Base-by-base conservation (phyloP, 345 rosid genomes). In the Arabidopsis suecica region DNA sequence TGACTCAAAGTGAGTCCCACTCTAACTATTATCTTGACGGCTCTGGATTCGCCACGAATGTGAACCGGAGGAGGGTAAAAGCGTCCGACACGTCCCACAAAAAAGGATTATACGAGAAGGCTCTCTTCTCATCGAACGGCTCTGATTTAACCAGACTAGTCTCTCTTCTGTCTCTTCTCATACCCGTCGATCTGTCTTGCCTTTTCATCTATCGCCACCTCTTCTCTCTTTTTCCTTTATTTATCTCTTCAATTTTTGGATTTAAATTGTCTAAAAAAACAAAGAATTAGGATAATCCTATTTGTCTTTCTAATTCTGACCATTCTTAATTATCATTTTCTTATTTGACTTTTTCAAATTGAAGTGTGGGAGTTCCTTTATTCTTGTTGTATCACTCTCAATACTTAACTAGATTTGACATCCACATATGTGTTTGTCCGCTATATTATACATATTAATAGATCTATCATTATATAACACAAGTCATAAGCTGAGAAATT, bases 161-260 rank as follows among this genome's bases (percentile, higher is more conserved):
- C n/a, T 14, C 56, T 61, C 79, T 40, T 51, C 61, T 47, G 78
- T 74, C 75, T 71, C 68, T 25, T 76, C 41, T 61, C 49, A 14
- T 56, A 71, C 47, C 76, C 80, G 76, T 70, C 55, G 76, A 77
- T 71, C 61, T 77, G 28, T 70, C 71, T 56, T 6, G 20, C 14
- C 70, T 76, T 69, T 55, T 55, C 66, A 76, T 63, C 61, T 14
- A 45, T 62, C 60, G 71, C 80, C 80, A 76, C 75, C 65, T 69
- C 32, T 33, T 7, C 7, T 1, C 36, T 59, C 1, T 56, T 9
- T 7, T 7, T 54, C 2, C 2, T 23, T 23, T 56, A 8, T 22
- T 23, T 7, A 30, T 48, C 14, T 57, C 7, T 59, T 37, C 4
- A 60, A 20, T 32, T n/a, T 11, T 22, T 6, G 11, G 11, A 68